Percentiles rank a stretch among this genome's conserved stretches.
Evolutionary conservation across 129 eudicot species (phyloP).

Genomic region (Saussurea involucrata): DNA sequence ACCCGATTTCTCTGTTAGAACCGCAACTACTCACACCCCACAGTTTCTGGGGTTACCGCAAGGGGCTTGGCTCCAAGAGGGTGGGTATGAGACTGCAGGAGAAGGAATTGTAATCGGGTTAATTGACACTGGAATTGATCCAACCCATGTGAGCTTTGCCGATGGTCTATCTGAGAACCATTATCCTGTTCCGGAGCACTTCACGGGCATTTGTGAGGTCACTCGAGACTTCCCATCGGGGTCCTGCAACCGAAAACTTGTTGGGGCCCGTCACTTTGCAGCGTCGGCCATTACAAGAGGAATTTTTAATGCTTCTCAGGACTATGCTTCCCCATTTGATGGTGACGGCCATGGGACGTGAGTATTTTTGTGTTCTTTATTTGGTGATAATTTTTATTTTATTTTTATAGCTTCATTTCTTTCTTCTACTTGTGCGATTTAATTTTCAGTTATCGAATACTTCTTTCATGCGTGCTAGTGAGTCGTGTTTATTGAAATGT

Average conservation of each 20-base stretch:
- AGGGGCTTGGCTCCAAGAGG: slow-evolving; percentile 94
- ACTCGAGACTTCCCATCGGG: slow-evolving; percentile 95
- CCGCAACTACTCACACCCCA: slow-evolving; percentile 89
- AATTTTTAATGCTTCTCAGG: slow-evolving; percentile 88
- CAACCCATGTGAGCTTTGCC: slow-evolving; percentile 82
- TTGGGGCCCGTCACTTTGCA: slow-evolving; percentile 99
- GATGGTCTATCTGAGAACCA: slow-evolving; percentile 49
- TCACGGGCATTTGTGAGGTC: slow-evolving; percentile 90
- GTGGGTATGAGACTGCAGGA: slow-evolving; percentile 83
- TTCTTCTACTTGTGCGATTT: not conserved
- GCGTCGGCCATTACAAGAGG: slow-evolving; percentile 98
- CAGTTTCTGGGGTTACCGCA: slow-evolving; percentile 92
- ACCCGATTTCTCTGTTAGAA: slow-evolving; percentile 79
- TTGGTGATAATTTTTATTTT: not conserved
- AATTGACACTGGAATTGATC: slow-evolving; percentile 95
- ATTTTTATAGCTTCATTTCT: not conserved
- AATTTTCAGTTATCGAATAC: not conserved
- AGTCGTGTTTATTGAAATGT: not conserved
- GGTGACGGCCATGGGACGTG: slow-evolving; percentile 99
- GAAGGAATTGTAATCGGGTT: slow-evolving; percentile 95
- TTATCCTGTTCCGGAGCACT: slow-evolving; percentile 80
- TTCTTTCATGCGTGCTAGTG: not conserved
- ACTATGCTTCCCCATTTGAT: slow-evolving; percentile 93
- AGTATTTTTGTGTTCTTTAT: slow-evolving; percentile 27
- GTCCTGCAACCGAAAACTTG: slow-evolving; percentile 91